Conservation (phyloP, 495 filamentous ascomycete species). For the Oidiodendron maius region DNA sequence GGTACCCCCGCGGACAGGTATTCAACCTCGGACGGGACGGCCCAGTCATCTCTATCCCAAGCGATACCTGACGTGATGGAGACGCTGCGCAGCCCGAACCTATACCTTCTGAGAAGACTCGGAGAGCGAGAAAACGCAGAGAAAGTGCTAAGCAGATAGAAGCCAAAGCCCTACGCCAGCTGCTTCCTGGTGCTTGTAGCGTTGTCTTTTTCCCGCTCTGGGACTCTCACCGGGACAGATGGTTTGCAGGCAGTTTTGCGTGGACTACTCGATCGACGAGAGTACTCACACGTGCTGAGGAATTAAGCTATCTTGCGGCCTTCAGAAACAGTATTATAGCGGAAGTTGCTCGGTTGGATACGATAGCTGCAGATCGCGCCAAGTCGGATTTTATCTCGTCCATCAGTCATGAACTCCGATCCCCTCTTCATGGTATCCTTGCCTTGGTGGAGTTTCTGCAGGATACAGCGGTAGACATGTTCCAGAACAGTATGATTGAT, state of each 20-base stretch:
- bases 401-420: conserved; percentile 73
- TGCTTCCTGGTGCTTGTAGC: conserved; percentile 41
- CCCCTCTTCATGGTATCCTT: conserved; percentile 56
- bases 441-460: conserved; percentile 65
- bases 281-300: conserved; percentile 36
- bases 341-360: conserved; percentile 47
- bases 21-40: conserved; percentile 34
- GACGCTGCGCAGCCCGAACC: not conserved
- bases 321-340: conserved; percentile 49
- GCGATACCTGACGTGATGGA: not conserved
- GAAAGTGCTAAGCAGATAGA: conserved; percentile 4
- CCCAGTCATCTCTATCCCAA: conserved; percentile 7
- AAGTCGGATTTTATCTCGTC: conserved; percentile 69
- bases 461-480: conserved; percentile 48
- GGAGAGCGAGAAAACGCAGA: conserved; percentile 12
- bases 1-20: conserved; percentile 33
- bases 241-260: conserved; percentile 62
- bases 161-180: not conserved
- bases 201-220: conserved; percentile 56
- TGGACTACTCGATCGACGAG: conserved; percentile 46
- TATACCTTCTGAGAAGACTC: not conserved
- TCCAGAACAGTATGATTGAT: conserved; percentile 49
- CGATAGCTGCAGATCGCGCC: conserved; percentile 33
- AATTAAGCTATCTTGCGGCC: conserved; percentile 46
- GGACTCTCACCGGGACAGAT: conserved; percentile 60